Conservation (phyloP, 768 basidiomycete genomes). For the Scleroderma citrinum region DNA sequence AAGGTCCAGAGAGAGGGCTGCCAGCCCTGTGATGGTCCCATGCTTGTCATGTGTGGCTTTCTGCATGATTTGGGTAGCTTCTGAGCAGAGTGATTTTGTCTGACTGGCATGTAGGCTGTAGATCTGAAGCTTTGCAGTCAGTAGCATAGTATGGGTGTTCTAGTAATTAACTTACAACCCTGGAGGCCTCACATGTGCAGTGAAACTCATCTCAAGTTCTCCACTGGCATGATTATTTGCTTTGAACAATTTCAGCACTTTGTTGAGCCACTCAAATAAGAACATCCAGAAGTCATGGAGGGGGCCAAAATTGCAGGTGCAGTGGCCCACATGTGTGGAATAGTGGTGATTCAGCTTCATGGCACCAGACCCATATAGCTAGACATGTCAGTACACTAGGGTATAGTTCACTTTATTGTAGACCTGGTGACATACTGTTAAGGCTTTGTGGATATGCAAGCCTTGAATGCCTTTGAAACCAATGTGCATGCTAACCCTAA, state of each 20-base stretch:
- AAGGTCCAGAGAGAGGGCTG: slow-evolving; percentile 16
- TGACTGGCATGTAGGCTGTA: neutral
- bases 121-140: neutral
- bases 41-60: slow-evolving; percentile 19
- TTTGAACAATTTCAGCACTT: slow-evolving; percentile 30
- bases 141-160: neutral
- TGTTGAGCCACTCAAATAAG: slow-evolving; percentile 32
- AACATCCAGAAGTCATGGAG: slow-evolving; percentile 31
- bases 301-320: slow-evolving; percentile 12
- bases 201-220: slow-evolving; percentile 12
- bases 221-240: slow-evolving; percentile 29
- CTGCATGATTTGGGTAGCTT: slow-evolving; percentile 2
- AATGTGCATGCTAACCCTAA: no score
- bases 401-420: no score
- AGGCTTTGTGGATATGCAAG: no score
- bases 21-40: slow-evolving; percentile 14
- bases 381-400: neutral
- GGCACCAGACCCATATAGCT: slow-evolving; percentile 27
- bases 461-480: no score
- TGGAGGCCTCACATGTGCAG: slow-evolving; percentile 24
- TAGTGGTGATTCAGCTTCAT: slow-evolving; percentile 37
- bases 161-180: slow-evolving; percentile 4
- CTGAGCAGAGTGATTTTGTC: neutral
- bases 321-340: slow-evolving; percentile 22
- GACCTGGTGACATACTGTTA: neutral